Evolutionary conservation across 2,329 filamentous ascomycete genomes (phyloP).

Genomic region (Curvularia lunata): DNA sequence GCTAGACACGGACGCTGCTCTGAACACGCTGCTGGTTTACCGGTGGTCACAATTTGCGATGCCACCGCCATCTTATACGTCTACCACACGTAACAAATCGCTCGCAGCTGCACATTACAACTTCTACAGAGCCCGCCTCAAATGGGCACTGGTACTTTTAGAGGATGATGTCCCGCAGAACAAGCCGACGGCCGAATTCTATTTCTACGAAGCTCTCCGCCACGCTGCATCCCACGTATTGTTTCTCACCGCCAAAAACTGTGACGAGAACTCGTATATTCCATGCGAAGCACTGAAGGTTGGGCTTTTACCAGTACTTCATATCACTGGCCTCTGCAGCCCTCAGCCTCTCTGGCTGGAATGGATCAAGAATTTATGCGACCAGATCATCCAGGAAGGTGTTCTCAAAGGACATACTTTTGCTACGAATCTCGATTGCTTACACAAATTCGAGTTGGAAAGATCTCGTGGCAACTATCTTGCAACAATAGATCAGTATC

Average conservation of each 20-base stretch:
- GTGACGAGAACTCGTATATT: neutral
- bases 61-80: neutral
- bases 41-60: neutral
- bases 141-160: neutral
- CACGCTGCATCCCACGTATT: neutral
- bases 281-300: neutral
- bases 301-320: neutral
- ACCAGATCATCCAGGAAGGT: neutral
- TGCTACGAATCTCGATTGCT: neutral
- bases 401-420: neutral
- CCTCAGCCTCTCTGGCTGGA: neutral
- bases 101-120: neutral
- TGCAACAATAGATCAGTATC: neutral
- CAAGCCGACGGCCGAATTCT: neutral
- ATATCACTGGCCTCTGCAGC: neutral
- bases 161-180: neutral
- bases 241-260: neutral
- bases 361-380: neutral
- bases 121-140: neutral
- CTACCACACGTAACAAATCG: neutral
- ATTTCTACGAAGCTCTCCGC: neutral
- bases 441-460: neutral
- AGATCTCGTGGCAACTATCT: neutral
- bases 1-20: neutral
- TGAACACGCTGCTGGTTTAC: neutral